phyloP scores from a whole-genome alignment of 1,284 basidiomycete genomes.

The Trametes sp. region DNA sequence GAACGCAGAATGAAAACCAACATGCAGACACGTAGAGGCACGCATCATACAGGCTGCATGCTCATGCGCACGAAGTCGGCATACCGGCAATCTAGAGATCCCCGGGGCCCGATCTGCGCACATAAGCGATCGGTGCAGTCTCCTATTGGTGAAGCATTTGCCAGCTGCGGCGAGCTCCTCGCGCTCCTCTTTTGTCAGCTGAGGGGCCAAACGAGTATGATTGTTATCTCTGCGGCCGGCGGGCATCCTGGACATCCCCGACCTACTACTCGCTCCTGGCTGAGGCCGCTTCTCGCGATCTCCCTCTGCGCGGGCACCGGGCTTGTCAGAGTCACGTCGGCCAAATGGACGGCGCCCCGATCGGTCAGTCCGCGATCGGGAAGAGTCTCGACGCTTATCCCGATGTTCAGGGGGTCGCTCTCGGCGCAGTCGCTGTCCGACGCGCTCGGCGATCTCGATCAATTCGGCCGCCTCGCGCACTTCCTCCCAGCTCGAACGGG shows the following conservation, averaged over 20 bases:
- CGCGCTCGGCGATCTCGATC: conserved; percentile 24
- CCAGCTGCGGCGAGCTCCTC: conserved; percentile 16
- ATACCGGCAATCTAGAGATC: too few species aligned
- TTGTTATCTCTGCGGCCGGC: not conserved
- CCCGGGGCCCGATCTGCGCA: too few species aligned
- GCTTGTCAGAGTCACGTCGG: not conserved
- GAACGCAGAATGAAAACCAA: too few species aligned
- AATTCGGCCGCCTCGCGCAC: conserved; percentile 25
- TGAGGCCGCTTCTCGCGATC: not conserved
- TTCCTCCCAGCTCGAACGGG: conserved; percentile 15
- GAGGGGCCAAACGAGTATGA: too few species aligned
- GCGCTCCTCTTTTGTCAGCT: conserved; percentile 13
- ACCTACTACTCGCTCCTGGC: not conserved
- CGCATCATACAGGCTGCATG: too few species aligned
- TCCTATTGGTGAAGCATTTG: conserved; percentile 27
- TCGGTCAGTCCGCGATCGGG: not conserved
- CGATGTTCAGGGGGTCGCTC: not conserved
- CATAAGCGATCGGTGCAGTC: conserved; percentile 19
- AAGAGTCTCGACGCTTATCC: not conserved
- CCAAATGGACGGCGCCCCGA: not conserved
- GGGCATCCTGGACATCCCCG: too few species aligned
- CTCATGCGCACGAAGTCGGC: too few species aligned
- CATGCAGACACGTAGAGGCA: too few species aligned
- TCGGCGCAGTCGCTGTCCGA: not conserved
- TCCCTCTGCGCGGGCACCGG: too few species aligned